Evolutionary conservation across 2,329 filamentous ascomycete species (phyloP).

Genomic region (Fonsecaea pugnacius): DNA sequence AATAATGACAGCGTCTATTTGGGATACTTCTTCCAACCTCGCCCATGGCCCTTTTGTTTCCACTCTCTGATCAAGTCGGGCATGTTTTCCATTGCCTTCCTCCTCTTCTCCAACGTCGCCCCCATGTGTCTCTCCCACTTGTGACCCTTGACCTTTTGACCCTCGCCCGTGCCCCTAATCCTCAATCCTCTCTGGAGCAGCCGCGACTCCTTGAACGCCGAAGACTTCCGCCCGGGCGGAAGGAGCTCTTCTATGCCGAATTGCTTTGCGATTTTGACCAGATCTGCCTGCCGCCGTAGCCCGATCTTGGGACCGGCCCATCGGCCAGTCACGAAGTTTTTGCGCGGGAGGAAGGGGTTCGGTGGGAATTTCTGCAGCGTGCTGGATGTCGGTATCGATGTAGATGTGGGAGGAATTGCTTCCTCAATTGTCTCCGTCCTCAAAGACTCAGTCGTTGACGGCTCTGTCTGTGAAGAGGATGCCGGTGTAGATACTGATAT

Average conservation of each 20-base stretch:
- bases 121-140: constrained; percentile 86
- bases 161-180: constrained; percentile 90
- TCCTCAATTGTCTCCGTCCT: constrained; percentile 54
- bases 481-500: constrained; percentile 9
- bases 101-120: constrained; percentile 80
- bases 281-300: constrained; percentile 82
- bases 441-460: constrained; percentile 57
- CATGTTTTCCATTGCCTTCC: constrained; percentile 93
- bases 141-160: constrained; percentile 94
- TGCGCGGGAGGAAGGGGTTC: constrained; percentile 82
- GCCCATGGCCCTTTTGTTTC: constrained; percentile 80
- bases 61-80: constrained; percentile 86
- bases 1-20: constrained; percentile 63
- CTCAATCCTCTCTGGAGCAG: constrained; percentile 78
- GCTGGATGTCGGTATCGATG: constrained; percentile 46
- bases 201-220: constrained; percentile 67
- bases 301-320: constrained; percentile 86
- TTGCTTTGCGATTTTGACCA: constrained; percentile 80
- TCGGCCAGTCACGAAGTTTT: constrained; percentile 75
- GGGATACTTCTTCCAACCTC: constrained; percentile 76
- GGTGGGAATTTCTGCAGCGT: constrained; percentile 51
- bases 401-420: constrained; percentile 34
- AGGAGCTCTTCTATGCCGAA: constrained; percentile 81
- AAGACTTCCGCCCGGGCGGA: constrained; percentile 76
- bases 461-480: constrained; percentile 30